phyloP scores from a whole-genome alignment of 1,139 yeast genomes.

The Lodderomyces jiufengensis region DNA sequence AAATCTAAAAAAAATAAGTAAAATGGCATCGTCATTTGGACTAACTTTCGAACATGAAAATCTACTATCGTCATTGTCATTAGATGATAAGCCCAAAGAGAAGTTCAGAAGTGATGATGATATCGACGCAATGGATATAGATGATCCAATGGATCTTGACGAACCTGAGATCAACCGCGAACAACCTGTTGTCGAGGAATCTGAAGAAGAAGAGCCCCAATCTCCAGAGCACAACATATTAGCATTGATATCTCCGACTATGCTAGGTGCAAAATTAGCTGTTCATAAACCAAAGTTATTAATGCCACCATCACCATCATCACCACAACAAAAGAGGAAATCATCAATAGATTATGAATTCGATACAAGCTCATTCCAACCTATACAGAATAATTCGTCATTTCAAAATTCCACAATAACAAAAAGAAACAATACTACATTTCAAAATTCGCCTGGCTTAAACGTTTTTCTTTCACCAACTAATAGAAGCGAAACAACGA shows the following conservation, averaged over 20 bases:
- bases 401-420: conserved; percentile 4
- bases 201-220: conserved; percentile 1
- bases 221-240: conserved; percentile 10
- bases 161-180: conserved; percentile 19
- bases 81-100: conserved; percentile 18
- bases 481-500: conserved; percentile 1
- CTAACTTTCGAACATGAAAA: conserved; percentile 17
- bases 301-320: conserved; percentile 23
- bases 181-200: conserved; percentile 4
- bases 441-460: conserved; percentile 9
- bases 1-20: background rate
- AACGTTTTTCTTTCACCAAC: conserved; percentile 19
- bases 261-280: conserved; percentile 39
- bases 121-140: conserved; percentile 5
- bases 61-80: conserved; percentile 24
- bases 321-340: background rate
- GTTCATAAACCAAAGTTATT: conserved; percentile 23
- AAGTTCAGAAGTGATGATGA: conserved; percentile 1
- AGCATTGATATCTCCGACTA: conserved; percentile 31
- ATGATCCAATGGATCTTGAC: conserved; percentile 6
- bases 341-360: conserved; percentile 21
- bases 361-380: conserved; percentile 17
- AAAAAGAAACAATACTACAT: conserved; percentile 6
- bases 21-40: no score
- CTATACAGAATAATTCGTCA: conserved; percentile 2